phyloP scores from a whole-genome alignment of 2,329 filamentous ascomycete genomes.

The Cladophialophora bantiana region DNA sequence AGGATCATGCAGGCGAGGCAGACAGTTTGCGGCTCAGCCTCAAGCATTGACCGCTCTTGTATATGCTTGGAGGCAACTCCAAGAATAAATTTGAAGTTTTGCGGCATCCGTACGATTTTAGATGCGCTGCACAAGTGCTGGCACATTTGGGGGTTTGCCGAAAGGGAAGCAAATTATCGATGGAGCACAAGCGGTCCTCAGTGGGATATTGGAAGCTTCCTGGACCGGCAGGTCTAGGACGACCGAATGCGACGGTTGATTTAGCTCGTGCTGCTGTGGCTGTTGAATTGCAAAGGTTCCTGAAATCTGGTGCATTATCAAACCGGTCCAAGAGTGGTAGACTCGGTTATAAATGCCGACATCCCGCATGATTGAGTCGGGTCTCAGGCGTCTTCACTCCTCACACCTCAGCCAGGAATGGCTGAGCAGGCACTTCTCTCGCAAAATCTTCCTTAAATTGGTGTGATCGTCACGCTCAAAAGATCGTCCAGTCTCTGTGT shows the following conservation, averaged over 20 bases:
- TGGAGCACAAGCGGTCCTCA: slow-evolving; percentile 10
- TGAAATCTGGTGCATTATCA: slow-evolving; percentile 44
- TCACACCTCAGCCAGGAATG: slow-evolving; percentile 59
- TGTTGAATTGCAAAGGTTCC: slow-evolving; percentile 22
- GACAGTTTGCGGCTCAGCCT: slow-evolving; percentile 24
- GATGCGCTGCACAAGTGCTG: slow-evolving; percentile 19
- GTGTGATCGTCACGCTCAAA: slow-evolving; percentile 60
- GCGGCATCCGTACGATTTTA: slow-evolving; percentile 29
- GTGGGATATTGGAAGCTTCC: neutral
- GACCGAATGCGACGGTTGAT: slow-evolving; percentile 22
- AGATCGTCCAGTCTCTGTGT: slow-evolving; percentile 50
- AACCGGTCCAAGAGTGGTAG: slow-evolving; percentile 53
- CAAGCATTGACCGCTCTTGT: slow-evolving; percentile 19
- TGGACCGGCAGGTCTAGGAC: neutral
- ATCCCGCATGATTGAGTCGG: slow-evolving; percentile 20
- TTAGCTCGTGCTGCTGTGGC: slow-evolving; percentile 24
- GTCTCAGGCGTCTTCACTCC: slow-evolving; percentile 58
- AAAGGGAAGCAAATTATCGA: slow-evolving; percentile 25
- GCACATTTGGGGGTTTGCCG: slow-evolving; percentile 23
- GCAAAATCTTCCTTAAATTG: slow-evolving; percentile 69
- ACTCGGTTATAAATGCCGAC: slow-evolving; percentile 36
- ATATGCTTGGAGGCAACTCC: slow-evolving; percentile 23
- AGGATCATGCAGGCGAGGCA: slow-evolving; percentile 20
- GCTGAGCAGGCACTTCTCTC: slow-evolving; percentile 66
- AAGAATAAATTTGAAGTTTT: slow-evolving; percentile 20